Base-by-base conservation (phyloP, 2,329 filamentous ascomycete species). In the Samsoniella hepiali region DNA sequence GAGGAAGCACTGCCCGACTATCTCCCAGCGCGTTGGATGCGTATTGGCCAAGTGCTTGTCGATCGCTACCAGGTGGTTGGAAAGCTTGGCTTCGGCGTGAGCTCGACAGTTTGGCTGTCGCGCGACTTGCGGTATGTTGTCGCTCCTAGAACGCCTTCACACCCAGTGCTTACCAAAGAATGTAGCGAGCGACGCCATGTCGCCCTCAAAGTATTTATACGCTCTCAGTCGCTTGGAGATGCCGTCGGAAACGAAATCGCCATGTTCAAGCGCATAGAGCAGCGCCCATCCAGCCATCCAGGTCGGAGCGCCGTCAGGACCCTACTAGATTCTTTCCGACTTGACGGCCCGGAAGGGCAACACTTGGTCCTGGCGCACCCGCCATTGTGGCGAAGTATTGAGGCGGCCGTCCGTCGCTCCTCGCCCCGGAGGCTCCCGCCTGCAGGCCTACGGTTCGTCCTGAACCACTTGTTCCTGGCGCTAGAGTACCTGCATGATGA, bases 401-500 rank as follows among this genome's bases (percentile, higher is more conserved):
- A 36, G 31, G 44, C 10, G 27, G 34, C 9, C 44, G 13, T 59
- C 32, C 42, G 40, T 22, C 29, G 45, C 6, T 10, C 13, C n/a
- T 27, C 29, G 15, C n/a, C 22, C 29, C 8, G 29, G n/a, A 47
- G 45, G 57, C 57, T 47, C n/a, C 42, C 45, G 13, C 57, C 44
- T 27, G 32, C 29, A 9, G 57, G 34, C 34, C 15, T 59, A n/a
- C 31, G 42, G 3, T 27, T 27, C 32, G 70, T 71, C 36, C 70
- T 81, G 40, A 44, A 58, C n/a, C 63, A 66, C 29, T 56, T 68
- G 17, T 74, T 80, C 36, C 71, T 71, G 47, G 77, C 76, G 29
- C 73, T 79, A 5, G 75, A 80, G 55, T 71, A 67, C 42, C 66
- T 80, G 40, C 77, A 80, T 65, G 73, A 69, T 5, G 75, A 79